Evolutionary conservation across 2,329 filamentous ascomycete genomes (phyloP).

Genomic region (Zymoseptoria passerinii): DNA sequence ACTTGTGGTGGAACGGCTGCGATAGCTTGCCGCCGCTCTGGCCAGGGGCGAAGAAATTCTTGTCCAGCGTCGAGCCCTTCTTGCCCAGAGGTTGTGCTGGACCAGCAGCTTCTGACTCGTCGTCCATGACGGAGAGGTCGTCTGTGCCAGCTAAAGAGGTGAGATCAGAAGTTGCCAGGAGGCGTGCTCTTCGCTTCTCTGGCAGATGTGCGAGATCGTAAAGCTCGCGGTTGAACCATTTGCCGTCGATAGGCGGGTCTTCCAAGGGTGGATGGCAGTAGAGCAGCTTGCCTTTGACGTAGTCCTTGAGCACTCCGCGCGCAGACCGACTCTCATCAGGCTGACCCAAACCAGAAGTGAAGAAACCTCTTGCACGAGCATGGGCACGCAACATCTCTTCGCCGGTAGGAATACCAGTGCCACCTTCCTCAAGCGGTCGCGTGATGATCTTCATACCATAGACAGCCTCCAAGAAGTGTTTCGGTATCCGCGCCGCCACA

Average conservation of each 20-base stretch:
- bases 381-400: constrained; percentile 81
- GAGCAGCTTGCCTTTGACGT: constrained; percentile 89
- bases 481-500: constrained; percentile 76
- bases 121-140: constrained; percentile 36
- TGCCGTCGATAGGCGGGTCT: constrained; percentile 49
- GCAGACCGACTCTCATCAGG: constrained; percentile 91
- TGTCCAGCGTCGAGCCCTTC: constrained; percentile 73
- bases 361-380: constrained; percentile 80
- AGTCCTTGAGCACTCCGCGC: constrained; percentile 86
- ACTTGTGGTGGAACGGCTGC: constrained; percentile 84
- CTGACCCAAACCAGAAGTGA: constrained; percentile 73
- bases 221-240: constrained; percentile 78
- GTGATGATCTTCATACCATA: constrained; percentile 87
- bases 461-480: constrained; percentile 79
- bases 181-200: constrained; percentile 62
- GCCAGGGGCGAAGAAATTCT: constrained; percentile 72
- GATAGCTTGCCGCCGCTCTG: constrained; percentile 56
- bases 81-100: constrained; percentile 45
- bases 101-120: constrained; percentile 39
- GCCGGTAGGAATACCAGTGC: constrained; percentile 75
- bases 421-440: constrained; percentile 80
- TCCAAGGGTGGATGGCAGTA: constrained; percentile 73
- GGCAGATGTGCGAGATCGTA: constrained; percentile 79
- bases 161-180: constrained; percentile 43
- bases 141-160: constrained; percentile 27